Base-by-base conservation (phyloP, 305 asterid genomes). In the Ilex paraguariensis region DNA sequence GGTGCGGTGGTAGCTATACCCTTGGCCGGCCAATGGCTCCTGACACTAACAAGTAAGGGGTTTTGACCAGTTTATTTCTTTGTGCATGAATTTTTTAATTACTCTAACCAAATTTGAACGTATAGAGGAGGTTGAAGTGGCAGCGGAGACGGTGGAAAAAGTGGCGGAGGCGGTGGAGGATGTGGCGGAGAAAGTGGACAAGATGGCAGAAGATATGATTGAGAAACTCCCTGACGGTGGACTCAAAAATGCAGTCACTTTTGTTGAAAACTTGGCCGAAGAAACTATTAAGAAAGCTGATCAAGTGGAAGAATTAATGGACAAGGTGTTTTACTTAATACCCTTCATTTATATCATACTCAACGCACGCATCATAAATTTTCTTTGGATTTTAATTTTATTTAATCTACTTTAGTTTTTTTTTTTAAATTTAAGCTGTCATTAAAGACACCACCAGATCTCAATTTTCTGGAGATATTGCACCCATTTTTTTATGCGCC, bases 111-210 rank as follows among this genome's bases (percentile, higher is more conserved):
- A 49, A 11, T 49, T 49, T 11, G 14, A 3, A 49, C 14, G 1
- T 58, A 63, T 66, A 91, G 95, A 84, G 64, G 78, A 73, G 68
- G 31, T 86, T 31, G 84, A 70, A 13, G 66, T 16, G 0, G 79
- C 81, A 9, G 86, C 87, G 2, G 79, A 89, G 31, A 72, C 73
- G 0, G 84, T 80, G 13, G 98, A 92, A 66, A 14, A 82, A n/a
- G 63, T 85, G 11, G 91, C 73, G 51, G 90, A 89, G 40, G 91
- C 66, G 6, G 87, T 84, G 70, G 97, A 92, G 60, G 79, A 81
- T 69, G 90, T 92, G 66, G 97, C 97, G 30, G 90, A 50, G 64
- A 51, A 64, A 32, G 87, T 91, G 16, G 98, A 91, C 64, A 76
- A 87, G 49, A 75, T 81, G 5, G 84, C 91, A 0, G 96, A 90